phyloP scores from a whole-genome alignment of 768 basidiomycete species.

The Peribolospora baueri region DNA sequence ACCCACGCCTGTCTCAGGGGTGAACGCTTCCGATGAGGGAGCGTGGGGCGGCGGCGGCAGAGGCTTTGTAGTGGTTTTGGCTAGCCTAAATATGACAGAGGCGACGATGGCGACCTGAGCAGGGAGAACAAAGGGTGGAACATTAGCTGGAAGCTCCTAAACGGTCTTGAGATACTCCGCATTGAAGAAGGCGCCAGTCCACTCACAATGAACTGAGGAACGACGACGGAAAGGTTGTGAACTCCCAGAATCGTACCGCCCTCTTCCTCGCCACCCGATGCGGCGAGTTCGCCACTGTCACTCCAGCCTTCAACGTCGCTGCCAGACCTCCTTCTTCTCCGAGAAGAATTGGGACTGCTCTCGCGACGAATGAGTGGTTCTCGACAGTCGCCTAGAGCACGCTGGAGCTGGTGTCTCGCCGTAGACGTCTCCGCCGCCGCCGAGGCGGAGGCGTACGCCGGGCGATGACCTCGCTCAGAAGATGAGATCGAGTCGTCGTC shows the following conservation, averaged over 20 bases:
- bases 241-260: conserved; percentile 20
- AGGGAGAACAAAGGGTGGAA: background rate
- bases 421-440: background rate
- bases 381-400: conserved; percentile 5
- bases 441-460: background rate
- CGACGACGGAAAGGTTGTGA: conserved; percentile 24
- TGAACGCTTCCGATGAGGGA: background rate
- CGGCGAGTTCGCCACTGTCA: conserved; percentile 11
- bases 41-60: conserved; percentile 2
- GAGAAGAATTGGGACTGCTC: too few species aligned
- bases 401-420: conserved; percentile 4
- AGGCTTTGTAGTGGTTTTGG: conserved; percentile 7
- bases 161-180: background rate
- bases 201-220: conserved; percentile 24
- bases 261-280: conserved; percentile 15
- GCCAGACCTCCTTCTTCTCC: too few species aligned
- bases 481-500: background rate
- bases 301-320: conserved; percentile 6
- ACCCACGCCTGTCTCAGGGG: conserved; percentile 19
- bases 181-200: background rate
- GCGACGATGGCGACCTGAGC: conserved; percentile 20
- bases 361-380: conserved; percentile 12
- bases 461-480: background rate
- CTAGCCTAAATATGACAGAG: conserved; percentile 22
- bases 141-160: background rate